A percentile compares a stretch with the other conserved stretches of the same genome.
These are phyloP conservation scores for Cucurbita argyrosperma DNA, from an alignment of 306 rosid species.

Conservation along the genomic window DNA sequence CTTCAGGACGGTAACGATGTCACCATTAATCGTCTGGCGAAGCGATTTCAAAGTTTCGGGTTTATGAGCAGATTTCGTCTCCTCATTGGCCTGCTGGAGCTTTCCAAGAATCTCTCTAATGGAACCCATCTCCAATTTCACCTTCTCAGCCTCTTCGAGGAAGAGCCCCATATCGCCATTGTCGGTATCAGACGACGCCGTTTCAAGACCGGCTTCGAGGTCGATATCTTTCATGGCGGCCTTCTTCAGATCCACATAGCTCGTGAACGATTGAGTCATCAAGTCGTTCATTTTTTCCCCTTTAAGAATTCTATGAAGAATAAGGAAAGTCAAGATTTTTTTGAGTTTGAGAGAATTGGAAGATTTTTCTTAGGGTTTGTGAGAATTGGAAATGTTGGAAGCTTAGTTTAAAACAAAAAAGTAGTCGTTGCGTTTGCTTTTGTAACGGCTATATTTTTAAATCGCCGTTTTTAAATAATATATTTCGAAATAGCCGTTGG, in stretches of 20 bases:
- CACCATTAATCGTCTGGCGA: conserved; percentile 31
- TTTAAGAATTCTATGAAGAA: neutral
- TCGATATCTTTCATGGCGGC: conserved; percentile 66
- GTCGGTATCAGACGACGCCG: conserved; percentile 24
- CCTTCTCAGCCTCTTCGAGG: conserved; percentile 70
- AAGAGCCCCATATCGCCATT: conserved; percentile 49
- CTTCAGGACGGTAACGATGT: conserved; percentile 42
- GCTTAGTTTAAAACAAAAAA: conserved; percentile 2
- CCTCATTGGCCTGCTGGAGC: conserved; percentile 58
- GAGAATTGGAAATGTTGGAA: neutral
- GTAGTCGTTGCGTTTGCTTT: neutral
- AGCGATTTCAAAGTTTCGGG: conserved; percentile 46
- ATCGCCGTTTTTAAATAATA: neutral
- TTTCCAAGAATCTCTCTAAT: conserved; percentile 30
- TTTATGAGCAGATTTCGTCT: conserved; percentile 52
- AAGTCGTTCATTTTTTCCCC: conserved; percentile 47
- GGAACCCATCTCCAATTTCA: conserved; percentile 40
- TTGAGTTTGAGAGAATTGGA: neutral
- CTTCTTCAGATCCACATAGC: conserved; percentile 68
- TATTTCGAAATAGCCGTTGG: neutral
- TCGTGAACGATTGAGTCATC: conserved; percentile 81
- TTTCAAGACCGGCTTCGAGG: conserved; percentile 59
- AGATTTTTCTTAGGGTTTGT: neutral
- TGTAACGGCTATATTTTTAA: conserved; percentile 2
- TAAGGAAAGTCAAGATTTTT: neutral